A percentile compares a stretch with the other conserved stretches of the same genome.
These are phyloP conservation scores for Cunninghamia lanceolata DNA, from an alignment of 75 land plant genomes.

Conservation along the genomic window DNA sequence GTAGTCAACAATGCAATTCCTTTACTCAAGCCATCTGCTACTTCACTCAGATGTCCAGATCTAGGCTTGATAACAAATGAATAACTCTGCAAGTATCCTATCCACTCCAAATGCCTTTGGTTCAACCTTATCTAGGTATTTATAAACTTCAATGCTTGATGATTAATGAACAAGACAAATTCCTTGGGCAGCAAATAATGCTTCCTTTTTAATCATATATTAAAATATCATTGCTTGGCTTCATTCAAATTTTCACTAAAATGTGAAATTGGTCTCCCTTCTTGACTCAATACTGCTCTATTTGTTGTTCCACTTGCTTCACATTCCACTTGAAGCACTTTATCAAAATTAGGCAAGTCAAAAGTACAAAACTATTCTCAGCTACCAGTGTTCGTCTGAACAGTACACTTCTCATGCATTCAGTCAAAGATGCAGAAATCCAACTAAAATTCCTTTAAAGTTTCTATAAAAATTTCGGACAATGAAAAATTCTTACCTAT, in stretches of 20 bases:
- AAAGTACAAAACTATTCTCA: too few species aligned
- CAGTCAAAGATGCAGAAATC: too few species aligned
- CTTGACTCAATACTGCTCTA: too few species aligned
- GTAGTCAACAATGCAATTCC: background rate
- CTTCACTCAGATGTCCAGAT: background rate
- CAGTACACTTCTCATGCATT: too few species aligned
- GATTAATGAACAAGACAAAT: slow-evolving; percentile 13
- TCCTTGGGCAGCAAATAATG: slow-evolving; percentile 13
- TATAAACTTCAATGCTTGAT: slow-evolving; percentile 12
- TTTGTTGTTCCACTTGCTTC: too few species aligned
- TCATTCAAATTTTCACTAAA: background rate
- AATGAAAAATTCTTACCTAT: too few species aligned
- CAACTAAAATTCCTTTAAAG: too few species aligned
- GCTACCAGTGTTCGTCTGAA: too few species aligned
- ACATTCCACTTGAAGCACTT: too few species aligned
- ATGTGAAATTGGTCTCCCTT: too few species aligned
- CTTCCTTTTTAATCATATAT: background rate
- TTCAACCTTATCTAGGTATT: slow-evolving; percentile 6
- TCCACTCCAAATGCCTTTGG: background rate
- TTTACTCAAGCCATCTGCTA: slow-evolving; percentile 1
- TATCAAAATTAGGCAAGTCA: too few species aligned
- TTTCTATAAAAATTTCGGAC: too few species aligned
- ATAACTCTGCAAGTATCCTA: slow-evolving; percentile 4
- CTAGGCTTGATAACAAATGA: slow-evolving; percentile 9
- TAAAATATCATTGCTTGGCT: background rate